Evolutionary conservation across 305 asterid species (phyloP).

Genomic region (Striga hermonthica): DNA sequence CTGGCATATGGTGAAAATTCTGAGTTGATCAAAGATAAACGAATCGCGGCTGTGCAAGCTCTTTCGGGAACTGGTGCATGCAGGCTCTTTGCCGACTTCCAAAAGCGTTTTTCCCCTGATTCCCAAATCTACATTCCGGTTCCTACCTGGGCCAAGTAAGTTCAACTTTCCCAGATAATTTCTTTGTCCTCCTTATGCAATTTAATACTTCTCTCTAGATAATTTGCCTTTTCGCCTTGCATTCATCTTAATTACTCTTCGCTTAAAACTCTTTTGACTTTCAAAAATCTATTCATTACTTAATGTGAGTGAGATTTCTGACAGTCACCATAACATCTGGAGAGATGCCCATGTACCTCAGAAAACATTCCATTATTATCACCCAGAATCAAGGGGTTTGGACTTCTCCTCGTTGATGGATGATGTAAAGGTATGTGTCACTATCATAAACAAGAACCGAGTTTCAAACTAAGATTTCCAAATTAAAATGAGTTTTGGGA

Average conservation of each 20-base stretch:
- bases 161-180: constrained; percentile 21
- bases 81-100: constrained; percentile 93
- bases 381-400: constrained; percentile 85
- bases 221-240: background rate
- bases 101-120: constrained; percentile 85
- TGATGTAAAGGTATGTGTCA: constrained; percentile 64
- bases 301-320: constrained; percentile 28
- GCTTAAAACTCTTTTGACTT: constrained; percentile 7
- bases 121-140: constrained; percentile 85
- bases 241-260: constrained; percentile 12
- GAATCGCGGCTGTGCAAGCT: constrained; percentile 92
- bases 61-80: constrained; percentile 98
- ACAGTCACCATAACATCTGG: constrained; percentile 99
- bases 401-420: constrained; percentile 79
- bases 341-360: constrained; percentile 92
- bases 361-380: constrained; percentile 82
- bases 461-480: no score
- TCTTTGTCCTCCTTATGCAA: background rate
- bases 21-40: constrained; percentile 73
- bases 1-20: constrained; percentile 90
- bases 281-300: constrained; percentile 24
- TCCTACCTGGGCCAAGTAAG: constrained; percentile 98
- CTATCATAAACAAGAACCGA: constrained; percentile 7
- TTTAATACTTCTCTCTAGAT: background rate
- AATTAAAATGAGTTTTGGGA: no score